Conservation (phyloP, 208 protist genomes). For the Lotmaria passim region DNA sequence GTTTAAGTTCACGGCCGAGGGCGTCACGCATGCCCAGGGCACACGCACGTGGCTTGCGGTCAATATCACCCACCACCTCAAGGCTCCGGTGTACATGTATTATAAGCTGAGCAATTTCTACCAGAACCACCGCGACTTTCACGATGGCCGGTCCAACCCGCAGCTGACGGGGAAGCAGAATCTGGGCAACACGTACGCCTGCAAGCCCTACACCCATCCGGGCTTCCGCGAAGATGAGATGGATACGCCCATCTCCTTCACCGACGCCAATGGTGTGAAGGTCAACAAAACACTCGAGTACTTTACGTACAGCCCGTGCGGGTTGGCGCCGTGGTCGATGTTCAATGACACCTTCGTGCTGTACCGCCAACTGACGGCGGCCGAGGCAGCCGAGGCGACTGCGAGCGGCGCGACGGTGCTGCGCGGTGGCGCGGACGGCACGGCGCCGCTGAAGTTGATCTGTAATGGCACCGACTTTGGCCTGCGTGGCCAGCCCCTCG, state of each 20-base stretch:
- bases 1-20: constrained; percentile 55
- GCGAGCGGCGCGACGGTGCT: constrained; percentile 8
- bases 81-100: constrained; percentile 96
- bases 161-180: constrained; percentile 67
- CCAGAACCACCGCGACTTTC: constrained; percentile 97
- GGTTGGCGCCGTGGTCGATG: constrained; percentile 93
- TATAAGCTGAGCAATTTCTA: constrained; percentile 97
- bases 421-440: constrained; percentile 28
- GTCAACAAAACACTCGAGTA: constrained; percentile 30
- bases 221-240: constrained; percentile 44
- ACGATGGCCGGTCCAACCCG: constrained; percentile 53
- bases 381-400: constrained; percentile 1
- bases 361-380: constrained; percentile 35
- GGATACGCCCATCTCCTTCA: constrained; percentile 30
- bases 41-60: constrained; percentile 71
- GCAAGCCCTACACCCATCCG: constrained; percentile 61
- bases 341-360: constrained; percentile 96
- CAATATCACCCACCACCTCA: constrained; percentile 62
- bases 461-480: constrained; percentile 82
- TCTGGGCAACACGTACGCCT: constrained; percentile 39
- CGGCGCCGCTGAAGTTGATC: constrained; percentile 44
- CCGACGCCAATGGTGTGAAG: constrained; percentile 16
- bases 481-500: constrained; percentile 46
- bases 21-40: constrained; percentile 60
- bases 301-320: constrained; percentile 95